These are phyloP conservation scores for Ceriops tagal DNA, from an alignment of 345 rosid genomes.

Conservation along the genomic window DNA sequence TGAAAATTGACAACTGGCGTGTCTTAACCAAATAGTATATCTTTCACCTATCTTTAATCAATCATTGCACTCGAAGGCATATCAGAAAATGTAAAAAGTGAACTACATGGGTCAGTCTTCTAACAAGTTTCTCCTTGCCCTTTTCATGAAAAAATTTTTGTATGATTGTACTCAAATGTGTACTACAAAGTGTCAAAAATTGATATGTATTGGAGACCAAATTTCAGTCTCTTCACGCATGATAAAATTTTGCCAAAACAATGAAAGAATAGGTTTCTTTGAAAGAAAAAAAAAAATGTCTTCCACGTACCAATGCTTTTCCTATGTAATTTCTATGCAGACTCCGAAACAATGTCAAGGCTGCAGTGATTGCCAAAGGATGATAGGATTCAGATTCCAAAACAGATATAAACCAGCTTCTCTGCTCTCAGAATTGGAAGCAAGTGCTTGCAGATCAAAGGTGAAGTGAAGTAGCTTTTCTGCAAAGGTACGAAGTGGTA, in stretches of 20 bases:
- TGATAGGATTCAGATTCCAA: neutral
- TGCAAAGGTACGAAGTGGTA: too few relatives aligned
- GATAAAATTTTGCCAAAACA: conserved; percentile 16
- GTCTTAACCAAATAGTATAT: too few relatives aligned
- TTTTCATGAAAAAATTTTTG: neutral
- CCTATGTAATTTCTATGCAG: conserved; percentile 5
- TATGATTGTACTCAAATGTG: conserved; percentile 3
- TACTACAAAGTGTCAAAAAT: conserved; percentile 1
- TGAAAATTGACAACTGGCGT: too few relatives aligned
- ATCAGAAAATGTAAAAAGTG: neutral
- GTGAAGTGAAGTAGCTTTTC: too few relatives aligned
- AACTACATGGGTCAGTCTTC: neutral
- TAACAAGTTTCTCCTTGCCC: too few relatives aligned
- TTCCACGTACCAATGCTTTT: neutral
- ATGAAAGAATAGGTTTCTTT: conserved; percentile 20
- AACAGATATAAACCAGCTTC: neutral
- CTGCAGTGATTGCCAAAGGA: neutral
- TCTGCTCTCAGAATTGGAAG: neutral
- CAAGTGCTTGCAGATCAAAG: neutral
- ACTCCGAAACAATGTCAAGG: neutral
- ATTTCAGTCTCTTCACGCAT: conserved; percentile 4
- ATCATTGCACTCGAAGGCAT: too few relatives aligned
- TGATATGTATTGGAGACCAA: conserved; percentile 16
- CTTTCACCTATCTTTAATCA: too few relatives aligned
- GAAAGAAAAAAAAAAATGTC: too few relatives aligned